Conservation (phyloP, 2,329 filamentous ascomycete genomes). For the Stenocarpella maydis region DNA sequence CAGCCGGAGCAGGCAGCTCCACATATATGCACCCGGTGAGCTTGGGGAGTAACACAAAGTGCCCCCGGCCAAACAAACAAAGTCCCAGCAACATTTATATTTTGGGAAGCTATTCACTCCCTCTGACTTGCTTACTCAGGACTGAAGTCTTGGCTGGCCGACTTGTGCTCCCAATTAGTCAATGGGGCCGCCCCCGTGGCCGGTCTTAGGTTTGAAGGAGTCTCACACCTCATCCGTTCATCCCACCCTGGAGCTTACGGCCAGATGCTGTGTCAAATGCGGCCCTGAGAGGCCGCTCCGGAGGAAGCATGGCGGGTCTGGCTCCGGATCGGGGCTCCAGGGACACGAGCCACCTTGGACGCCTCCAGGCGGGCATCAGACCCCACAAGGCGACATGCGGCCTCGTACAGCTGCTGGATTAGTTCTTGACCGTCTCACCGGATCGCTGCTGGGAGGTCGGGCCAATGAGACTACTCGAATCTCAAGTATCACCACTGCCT, state of each 20-base stretch:
- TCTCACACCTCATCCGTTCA: constrained; percentile 6
- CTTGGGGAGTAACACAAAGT: neutral
- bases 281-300: neutral
- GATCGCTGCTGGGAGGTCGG: neutral
- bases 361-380: neutral
- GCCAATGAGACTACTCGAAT: neutral
- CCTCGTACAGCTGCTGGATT: constrained; percentile 8
- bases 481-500: neutral
- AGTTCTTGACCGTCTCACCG: constrained; percentile 1
- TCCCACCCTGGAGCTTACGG: constrained; percentile 1
- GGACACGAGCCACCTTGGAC: neutral
- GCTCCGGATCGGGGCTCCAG: neutral
- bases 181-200: constrained; percentile 8
- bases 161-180: neutral
- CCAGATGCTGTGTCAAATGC: neutral
- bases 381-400: constrained; percentile 6
- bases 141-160: neutral
- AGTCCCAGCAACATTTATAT: neutral
- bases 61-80: neutral
- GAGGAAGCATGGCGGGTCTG: neutral
- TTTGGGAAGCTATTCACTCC: neutral
- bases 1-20: neutral
- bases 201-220: constrained; percentile 8
- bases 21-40: neutral
- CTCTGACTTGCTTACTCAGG: neutral